Conservation (phyloP, 768 basidiomycete genomes). For the Tulasnella sp. region DNA sequence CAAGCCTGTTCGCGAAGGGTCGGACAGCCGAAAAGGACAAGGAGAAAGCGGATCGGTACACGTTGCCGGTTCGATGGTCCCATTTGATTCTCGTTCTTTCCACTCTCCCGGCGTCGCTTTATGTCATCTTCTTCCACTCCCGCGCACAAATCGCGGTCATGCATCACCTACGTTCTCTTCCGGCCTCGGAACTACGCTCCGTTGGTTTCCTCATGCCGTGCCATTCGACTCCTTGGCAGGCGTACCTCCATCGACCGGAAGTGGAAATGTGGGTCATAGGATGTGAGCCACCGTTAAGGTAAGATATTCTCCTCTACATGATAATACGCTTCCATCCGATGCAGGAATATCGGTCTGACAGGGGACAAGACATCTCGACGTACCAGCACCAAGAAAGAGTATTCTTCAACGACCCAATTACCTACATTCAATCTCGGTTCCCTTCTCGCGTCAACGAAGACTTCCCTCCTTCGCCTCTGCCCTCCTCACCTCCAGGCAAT, state of each 20-base stretch:
- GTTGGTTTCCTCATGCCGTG: constrained; percentile 91
- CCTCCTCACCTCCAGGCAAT: constrained; percentile 15
- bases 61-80: constrained; percentile 23
- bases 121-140: constrained; percentile 64
- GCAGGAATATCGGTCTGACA: too few relatives aligned
- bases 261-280: constrained; percentile 76
- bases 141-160: constrained; percentile 69
- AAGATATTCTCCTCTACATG: constrained; percentile 23
- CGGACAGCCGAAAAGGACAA: constrained; percentile 2
- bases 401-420: constrained; percentile 62
- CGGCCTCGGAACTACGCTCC: constrained; percentile 36
- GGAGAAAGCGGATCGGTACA: neutral
- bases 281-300: constrained; percentile 89
- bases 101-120: constrained; percentile 51
- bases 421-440: constrained; percentile 58
- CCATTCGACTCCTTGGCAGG: constrained; percentile 89
- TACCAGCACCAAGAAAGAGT: constrained; percentile 75
- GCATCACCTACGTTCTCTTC: constrained; percentile 48
- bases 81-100: constrained; percentile 32
- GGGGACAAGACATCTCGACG: constrained; percentile 37
- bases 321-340: too few relatives aligned
- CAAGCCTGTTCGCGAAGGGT: neutral
- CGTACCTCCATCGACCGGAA: constrained; percentile 65
- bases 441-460: constrained; percentile 45
- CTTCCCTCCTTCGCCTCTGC: constrained; percentile 54